These are phyloP conservation scores for Rhodotorula sp. DNA, from an alignment of 1,284 basidiomycete species.

Conservation along the genomic window DNA sequence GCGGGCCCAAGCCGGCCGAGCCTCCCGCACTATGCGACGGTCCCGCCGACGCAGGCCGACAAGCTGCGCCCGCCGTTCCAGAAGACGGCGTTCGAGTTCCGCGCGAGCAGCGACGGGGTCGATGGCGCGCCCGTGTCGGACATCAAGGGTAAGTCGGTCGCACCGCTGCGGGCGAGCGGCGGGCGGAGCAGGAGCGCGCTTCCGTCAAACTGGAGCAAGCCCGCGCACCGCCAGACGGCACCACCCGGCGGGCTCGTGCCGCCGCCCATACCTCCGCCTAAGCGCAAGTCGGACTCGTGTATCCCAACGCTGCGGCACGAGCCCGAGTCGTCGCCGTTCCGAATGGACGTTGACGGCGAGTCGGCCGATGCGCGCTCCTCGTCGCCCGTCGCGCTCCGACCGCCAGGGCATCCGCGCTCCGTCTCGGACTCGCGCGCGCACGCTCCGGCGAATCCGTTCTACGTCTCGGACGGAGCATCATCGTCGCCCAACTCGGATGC, in stretches of 20 bases:
- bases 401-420: conserved; percentile 21
- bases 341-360: conserved; percentile 41
- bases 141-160: conserved; percentile 4
- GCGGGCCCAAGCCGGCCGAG: conserved; percentile 6
- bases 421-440: conserved; percentile 27
- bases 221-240: conserved; percentile 6
- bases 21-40: conserved; percentile 22
- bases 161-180: conserved; percentile 11
- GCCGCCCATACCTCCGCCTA: conserved; percentile 9
- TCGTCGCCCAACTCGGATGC: conserved; percentile 17
- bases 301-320: conserved; percentile 14
- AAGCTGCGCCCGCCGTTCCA: conserved; percentile 12
- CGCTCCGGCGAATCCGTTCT: neutral
- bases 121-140: neutral
- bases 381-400: conserved; percentile 25
- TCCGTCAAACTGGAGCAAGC: conserved; percentile 15
- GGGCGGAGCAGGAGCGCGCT: conserved; percentile 17
- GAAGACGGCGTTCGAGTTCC: conserved; percentile 12
- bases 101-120: neutral
- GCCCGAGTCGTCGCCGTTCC: conserved; percentile 30
- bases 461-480: neutral
- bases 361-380: conserved; percentile 22
- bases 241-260: conserved; percentile 15
- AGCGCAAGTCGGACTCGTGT: conserved; percentile 38
- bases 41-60: conserved; percentile 11